These are phyloP conservation scores for Prunella vulgaris DNA, from an alignment of 257 asterid species.

Conservation along the genomic window DNA sequence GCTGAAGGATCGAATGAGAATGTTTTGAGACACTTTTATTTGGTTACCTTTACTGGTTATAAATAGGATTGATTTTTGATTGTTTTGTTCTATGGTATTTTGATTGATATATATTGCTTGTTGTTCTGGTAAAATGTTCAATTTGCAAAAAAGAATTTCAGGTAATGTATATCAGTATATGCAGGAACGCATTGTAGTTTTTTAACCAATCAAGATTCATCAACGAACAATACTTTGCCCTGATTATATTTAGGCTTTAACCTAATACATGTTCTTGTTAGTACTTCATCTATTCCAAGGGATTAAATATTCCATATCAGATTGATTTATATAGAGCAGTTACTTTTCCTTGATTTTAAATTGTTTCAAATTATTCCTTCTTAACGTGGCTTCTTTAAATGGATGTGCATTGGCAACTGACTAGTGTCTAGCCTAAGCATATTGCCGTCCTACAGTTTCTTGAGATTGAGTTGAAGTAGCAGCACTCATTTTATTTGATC, in stretches of 20 bases:
- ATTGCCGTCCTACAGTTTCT: neutral
- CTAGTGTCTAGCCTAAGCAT: neutral
- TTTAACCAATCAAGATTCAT: neutral
- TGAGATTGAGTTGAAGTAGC: neutral
- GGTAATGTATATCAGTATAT: no score
- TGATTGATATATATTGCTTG: neutral
- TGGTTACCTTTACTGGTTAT: neutral
- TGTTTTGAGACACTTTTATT: neutral
- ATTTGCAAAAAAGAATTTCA: neutral
- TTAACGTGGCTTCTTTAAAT: neutral
- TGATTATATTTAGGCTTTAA: neutral
- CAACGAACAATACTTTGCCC: neutral
- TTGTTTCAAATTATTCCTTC: neutral
- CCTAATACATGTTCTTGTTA: neutral
- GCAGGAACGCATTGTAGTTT: neutral
- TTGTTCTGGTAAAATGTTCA: neutral
- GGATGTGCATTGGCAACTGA: no score
- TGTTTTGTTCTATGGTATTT: neutral
- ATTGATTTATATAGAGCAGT: neutral
- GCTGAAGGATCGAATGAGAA: neutral
- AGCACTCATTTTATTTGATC: neutral
- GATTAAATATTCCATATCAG: neutral
- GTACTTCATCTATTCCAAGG: neutral
- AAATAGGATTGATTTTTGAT: neutral
- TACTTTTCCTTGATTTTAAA: neutral